Evolutionary conservation across 352 stramenopile genomes (phyloP), one percentile per base, ranked within the genome.

Genomic region (Globisporangium paddicum): DNA sequence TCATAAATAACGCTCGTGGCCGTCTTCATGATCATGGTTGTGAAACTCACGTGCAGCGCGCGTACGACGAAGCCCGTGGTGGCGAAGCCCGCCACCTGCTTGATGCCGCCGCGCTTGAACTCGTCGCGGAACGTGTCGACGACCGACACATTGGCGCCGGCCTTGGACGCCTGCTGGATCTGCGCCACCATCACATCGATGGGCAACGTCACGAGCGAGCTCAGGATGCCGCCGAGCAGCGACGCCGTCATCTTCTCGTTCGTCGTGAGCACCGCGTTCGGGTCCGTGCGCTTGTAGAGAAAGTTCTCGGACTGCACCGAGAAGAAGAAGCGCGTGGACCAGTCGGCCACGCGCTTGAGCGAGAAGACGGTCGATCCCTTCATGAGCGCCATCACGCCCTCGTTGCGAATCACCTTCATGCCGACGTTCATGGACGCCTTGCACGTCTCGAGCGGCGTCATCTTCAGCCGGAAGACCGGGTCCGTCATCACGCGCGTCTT

Each of bases 401-500:
- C 93, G 55, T 92, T 82, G 19, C 73, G 74, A 55, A 98, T 95
- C 58, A 98, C 89, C 49, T 93, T 89, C 66, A 90, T 84, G 26
- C 93, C 93, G 42, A 98, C 84, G 26, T 69, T 67, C 54, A 94
- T 72, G 53, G 79, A 95, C 63, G 90, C 80, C 42, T 69, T 77
- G 51, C 78, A 90, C 16, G 93, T 97, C 72, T 96, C 76, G 10
- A 85, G 59, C 13, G 80, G 68, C 46, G 74, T 93, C 87, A 97
- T 97, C n/a, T 86, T 79, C 51, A 92, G 74, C 23, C 91, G 87
- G 77, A 98, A 98, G 6, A 96, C 72, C 4, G 87, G 81, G 63
- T 98, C 89, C 1, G 93, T 98, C 93, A 98, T 98, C 42, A 98
- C 93, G 44, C 93, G 87, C 47, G 93, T 98, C 77, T 98, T 98